Evolutionary conservation across 108 stramenopile species (phyloP), one percentile per base, ranked within the genome.

Genomic region (Mediolabrus comicus): DNA sequence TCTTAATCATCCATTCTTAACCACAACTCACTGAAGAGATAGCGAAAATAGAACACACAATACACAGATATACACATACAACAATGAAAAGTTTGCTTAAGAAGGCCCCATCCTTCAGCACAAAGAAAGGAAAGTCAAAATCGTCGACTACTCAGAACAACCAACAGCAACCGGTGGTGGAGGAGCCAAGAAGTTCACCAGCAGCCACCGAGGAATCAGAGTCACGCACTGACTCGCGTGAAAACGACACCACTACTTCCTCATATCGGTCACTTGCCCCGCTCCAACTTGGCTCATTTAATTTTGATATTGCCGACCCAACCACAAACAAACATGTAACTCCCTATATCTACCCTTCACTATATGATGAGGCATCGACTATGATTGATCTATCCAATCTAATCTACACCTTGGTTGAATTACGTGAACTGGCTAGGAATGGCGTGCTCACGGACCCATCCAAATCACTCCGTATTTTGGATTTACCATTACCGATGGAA

Each of bases 381-480:
- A 85, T 87, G 84, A 36, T 85, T 38, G 41, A 71, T 29, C 72
- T 68, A 4, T 69, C 79, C 26, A 34, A 74, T 8, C 53, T 85
- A 27, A 83, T 87, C 53, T 87, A 87, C 65, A 67, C 79, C 56
- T 63, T 87, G 14, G 70, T 83, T 5, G 83, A 85, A 36, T 35
- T 87, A 24, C 79, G 87, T 14, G 81, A 77, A 0, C 35, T 87
- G 49, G 81, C 76, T 25, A 75, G 84, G 0, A 71, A 74, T 30
- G 83, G 80, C 2, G 57, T 74, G 26, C 49, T 67, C 9, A 60
- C 53, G 24, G 34, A 69, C 17, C 71, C 81, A 31, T 51, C 59
- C 13, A 59, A 59, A 59, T 76, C 75, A 11, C 26, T 53, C 13
- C 62, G 75, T 25, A 59, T 77, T 28, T 30, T 82, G 31, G 52